Evolutionary conservation across 1,139 yeast species (phyloP), one percentile per base, ranked within the genome.

Genomic region (Candida pseudoviswanathii): DNA sequence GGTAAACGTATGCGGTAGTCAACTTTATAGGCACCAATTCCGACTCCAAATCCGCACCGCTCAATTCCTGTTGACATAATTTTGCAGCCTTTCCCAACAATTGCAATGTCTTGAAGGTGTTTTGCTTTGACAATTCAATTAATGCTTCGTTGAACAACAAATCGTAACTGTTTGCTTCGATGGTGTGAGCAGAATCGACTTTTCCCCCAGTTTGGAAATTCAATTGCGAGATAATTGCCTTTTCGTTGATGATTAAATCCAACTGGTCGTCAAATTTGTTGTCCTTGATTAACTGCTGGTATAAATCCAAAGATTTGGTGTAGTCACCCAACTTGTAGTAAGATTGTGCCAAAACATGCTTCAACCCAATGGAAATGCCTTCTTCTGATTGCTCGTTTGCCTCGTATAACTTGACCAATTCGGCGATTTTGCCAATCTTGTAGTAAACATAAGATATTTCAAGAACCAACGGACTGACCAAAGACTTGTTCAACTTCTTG

Each of bases 311-410:
- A 0, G 96, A 84, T 43, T 77, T 75, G 1, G 61, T 63, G 57
- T 81, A 77, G 22, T 79, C 64, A 6, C 96, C 97, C 34, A 67
- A 65, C 61, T 85, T 85, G 71, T 88, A 90, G 61, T 78, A 80
- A 54, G 84, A 83, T 68, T 92, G 99, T 0, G 97, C 97, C 54
- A 85, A 67, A n/a, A 90, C 77, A 64, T 91, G 96, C 48, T 77
- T 69, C 52, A 89, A 68, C 0, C 90, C 92, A 32, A 57, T 56
- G 49, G 64, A 51, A 32, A 59, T 52, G 22, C 54, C 56, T 10
- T 60, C 68, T 29, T 59, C 60, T 16, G 38, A 43, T 30, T 36
- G 6, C 31, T 54, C 63, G 3, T 63, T 54, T 6, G 59, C 43
- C 30, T 68, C 54, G 54, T 77, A 71, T 26, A 82, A 67, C 30